phyloP scores from a whole-genome alignment of 306 rosid species.

The Prunus padus region DNA sequence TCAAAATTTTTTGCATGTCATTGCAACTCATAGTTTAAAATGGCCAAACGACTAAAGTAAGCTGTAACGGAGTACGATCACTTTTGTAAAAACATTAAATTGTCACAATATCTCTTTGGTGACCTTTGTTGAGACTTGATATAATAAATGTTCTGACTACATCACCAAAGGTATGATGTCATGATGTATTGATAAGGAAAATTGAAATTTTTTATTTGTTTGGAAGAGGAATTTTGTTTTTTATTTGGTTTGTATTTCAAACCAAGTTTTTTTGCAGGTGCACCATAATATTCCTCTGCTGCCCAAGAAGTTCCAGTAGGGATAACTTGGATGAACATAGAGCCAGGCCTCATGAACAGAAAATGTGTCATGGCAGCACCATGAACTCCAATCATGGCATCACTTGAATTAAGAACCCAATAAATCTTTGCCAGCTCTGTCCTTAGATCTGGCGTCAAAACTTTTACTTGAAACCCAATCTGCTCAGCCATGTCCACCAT shows the following conservation, averaged over 20 bases:
- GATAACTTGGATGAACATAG: slow-evolving; percentile 13
- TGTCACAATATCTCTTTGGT: too few species aligned
- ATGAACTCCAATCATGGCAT: slow-evolving; percentile 20
- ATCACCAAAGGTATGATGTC: too few species aligned
- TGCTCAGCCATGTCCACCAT: slow-evolving; percentile 3
- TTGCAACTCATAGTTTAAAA: background rate
- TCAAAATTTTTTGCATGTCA: background rate
- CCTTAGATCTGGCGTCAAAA: background rate
- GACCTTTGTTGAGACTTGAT: background rate
- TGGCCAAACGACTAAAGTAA: background rate
- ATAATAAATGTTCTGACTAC: background rate
- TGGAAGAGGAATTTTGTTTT: background rate
- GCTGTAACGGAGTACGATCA: too few species aligned
- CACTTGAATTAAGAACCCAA: background rate
- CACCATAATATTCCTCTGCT: slow-evolving; percentile 4
- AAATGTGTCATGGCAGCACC: slow-evolving; percentile 28
- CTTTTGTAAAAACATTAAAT: too few species aligned
- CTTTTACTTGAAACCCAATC: slow-evolving; percentile 14
- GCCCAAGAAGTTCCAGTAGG: slow-evolving; percentile 15
- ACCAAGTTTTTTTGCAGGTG: slow-evolving; percentile 14
- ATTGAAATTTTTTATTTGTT: too few species aligned
- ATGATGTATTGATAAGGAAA: too few species aligned
- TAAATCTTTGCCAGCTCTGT: background rate
- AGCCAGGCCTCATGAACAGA: slow-evolving; percentile 16
- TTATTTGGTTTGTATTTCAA: slow-evolving; percentile 8